phyloP scores from a whole-genome alignment of 163 green algal genomes.

The Prototheca wickerhamii region DNA sequence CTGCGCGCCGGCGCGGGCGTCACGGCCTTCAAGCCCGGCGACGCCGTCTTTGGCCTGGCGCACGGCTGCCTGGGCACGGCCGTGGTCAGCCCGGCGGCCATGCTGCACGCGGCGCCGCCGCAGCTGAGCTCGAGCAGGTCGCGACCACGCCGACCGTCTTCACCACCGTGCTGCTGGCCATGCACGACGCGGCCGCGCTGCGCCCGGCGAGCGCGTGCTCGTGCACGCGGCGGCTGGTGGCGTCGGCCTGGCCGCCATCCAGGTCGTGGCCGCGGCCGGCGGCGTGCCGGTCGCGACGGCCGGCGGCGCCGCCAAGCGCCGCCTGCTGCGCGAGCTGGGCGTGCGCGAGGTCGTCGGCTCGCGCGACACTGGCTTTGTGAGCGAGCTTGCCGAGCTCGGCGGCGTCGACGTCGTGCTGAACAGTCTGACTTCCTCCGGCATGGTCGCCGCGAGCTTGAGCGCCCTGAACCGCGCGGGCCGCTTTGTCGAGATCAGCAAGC shows the following conservation, averaged over 20 bases:
- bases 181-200: conserved; percentile 36
- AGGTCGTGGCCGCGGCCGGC: conserved; percentile 24
- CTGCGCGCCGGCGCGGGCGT: conserved; percentile 9
- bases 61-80: conserved; percentile 55
- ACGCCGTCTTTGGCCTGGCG: conserved; percentile 60
- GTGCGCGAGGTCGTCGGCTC: conserved; percentile 43
- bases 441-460: conserved; percentile 55
- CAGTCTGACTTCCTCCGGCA: conserved; percentile 69
- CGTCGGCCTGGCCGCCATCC: conserved; percentile 64
- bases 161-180: conserved; percentile 42
- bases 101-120: conserved; percentile 43
- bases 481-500: conserved; percentile 88
- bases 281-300: conserved; percentile 51
- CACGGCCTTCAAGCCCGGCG: conserved; percentile 13
- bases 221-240: conserved; percentile 71
- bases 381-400: conserved; percentile 13
- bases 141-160: conserved; percentile 42
- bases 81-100: conserved; percentile 31
- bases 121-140: conserved; percentile 25
- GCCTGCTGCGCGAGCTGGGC: conserved; percentile 54
- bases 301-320: conserved; percentile 59
- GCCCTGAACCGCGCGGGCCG: conserved; percentile 39
- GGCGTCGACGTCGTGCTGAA: conserved; percentile 66
- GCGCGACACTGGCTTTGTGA: conserved; percentile 42
- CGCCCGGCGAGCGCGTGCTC: conserved; percentile 41